Base-by-base conservation (phyloP, 257 asterid species). In the Coffea eugenioides region DNA sequence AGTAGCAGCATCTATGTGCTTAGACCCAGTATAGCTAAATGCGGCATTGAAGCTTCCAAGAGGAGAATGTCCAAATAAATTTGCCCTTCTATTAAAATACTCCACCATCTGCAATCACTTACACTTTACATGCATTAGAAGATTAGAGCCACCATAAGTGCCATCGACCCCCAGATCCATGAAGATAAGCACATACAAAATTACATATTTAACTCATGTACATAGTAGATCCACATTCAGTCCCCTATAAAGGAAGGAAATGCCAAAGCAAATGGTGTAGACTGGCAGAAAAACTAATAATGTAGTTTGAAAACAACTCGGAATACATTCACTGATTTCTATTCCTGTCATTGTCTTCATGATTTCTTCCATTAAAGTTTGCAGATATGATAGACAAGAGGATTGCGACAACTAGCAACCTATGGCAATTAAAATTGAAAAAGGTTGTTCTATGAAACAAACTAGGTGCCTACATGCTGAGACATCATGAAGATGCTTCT, bases 11-110 rank as follows among this genome's bases (percentile, higher is more conserved):
- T 94, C 98, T 70, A 84, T 49, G 70, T 90, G 86, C 84, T 84
- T 90, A 27, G 95, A 89, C 69, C 94, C 90, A n/a, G 93, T 84
- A 73, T 84, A 94, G 86, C 94, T 94, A 84, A 94, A 94, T 66
- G 90, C 92, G 41, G 91, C 87, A 84, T 86, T 94, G 90, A 91
- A 92, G 79, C 95, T 85, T 78, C 98, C 98, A 27, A 92, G 93
- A 48, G 97, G 95, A 78, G 86, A 82, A 56, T 87, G 82, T 64
- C 91, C 97, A 45, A 88, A 84, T 71, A 94, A 89, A 86, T 80
- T 82, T 73, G 98, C 93, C 81, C 86, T 91, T 84, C 82, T 88
- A 84, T 92, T 94, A 89, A 94, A 94, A 83, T 92, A 92, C 70
- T 94, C 97, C 84, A 90, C 91, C 98, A 94, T 92, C 98, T 92